These are phyloP conservation scores for Coemansia sp. DNA, from an alignment of 192 early-diverging fungal genomes.

Conservation along the genomic window DNA sequence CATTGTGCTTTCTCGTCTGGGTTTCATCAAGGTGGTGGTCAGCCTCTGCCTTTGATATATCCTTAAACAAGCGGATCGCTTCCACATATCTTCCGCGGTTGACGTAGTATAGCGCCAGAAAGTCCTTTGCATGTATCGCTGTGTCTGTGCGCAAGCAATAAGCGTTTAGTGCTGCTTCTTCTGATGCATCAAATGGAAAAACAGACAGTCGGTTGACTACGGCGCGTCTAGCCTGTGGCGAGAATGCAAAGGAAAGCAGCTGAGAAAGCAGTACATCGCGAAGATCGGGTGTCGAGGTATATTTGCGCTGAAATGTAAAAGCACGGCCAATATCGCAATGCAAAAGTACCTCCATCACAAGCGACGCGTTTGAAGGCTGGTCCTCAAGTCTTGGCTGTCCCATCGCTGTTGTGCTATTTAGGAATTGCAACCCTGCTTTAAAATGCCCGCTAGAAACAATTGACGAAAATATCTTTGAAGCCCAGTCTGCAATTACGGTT, in stretches of 20 bases:
- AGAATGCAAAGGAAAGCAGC: constrained; percentile 43
- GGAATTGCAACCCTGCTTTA: constrained; percentile 23
- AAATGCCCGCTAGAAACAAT: constrained; percentile 22
- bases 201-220: constrained; percentile 27
- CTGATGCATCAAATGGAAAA: constrained; percentile 35
- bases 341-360: constrained; percentile 41
- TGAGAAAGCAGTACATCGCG: constrained; percentile 41
- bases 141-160: constrained; percentile 24
- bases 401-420: constrained; percentile 44
- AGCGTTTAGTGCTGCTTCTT: constrained; percentile 33
- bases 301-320: constrained; percentile 45
- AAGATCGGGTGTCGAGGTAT: constrained; percentile 13
- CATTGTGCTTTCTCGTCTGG: constrained; percentile 34
- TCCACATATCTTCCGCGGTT: constrained; percentile 44
- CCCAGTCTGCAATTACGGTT: constrained; percentile 49
- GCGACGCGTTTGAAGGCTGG: constrained; percentile 19
- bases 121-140: constrained; percentile 30
- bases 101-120: constrained; percentile 51
- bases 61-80: constrained; percentile 44
- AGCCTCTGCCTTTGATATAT: constrained; percentile 17
- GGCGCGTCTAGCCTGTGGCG: constrained; percentile 14
- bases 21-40: constrained; percentile 7
- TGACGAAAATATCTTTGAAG: constrained; percentile 36
- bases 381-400: constrained; percentile 26
- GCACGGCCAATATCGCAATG: constrained; percentile 43